phyloP scores from a whole-genome alignment of 768 basidiomycete species.

The Tulasnella sp. region DNA sequence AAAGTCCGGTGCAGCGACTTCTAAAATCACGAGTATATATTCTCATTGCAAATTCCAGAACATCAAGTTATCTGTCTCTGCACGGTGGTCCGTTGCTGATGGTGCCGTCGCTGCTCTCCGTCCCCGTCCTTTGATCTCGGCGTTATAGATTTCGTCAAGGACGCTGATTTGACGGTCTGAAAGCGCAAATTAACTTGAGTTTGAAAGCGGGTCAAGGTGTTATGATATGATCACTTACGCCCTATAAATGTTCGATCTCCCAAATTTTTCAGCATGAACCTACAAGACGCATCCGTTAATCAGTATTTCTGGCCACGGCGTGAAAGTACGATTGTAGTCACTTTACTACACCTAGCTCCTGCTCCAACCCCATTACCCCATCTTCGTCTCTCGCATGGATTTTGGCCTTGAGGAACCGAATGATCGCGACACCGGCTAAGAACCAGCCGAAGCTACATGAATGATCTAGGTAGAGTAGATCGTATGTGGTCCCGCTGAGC shows the following conservation, averaged over 20 bases:
- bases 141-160: not conserved
- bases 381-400: not conserved
- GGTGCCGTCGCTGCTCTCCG: not conserved
- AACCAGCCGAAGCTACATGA: constrained; percentile 41
- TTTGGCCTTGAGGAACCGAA: constrained; percentile 23
- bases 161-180: not conserved
- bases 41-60: not conserved
- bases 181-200: not conserved
- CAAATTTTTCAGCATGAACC: constrained; percentile 29
- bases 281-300: not conserved
- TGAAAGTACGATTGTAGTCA: not conserved
- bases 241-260: constrained; percentile 26
- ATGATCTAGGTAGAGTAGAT: constrained; percentile 31
- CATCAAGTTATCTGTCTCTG: not conserved
- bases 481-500: constrained; percentile 30
- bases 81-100: not conserved
- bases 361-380: not conserved
- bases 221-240: not conserved
- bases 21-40: too few species aligned
- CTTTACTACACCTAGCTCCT: constrained; percentile 22
- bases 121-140: not conserved
- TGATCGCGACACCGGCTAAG: constrained; percentile 20
- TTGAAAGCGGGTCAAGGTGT: not conserved
- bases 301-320: not conserved
- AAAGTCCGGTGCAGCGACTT: too few species aligned